Percentiles rank a stretch among this genome's conserved stretches.
phyloP scores from a whole-genome alignment of 202 grass and related monocot genomes.

The Dendrocalamus latiflorus region DNA sequence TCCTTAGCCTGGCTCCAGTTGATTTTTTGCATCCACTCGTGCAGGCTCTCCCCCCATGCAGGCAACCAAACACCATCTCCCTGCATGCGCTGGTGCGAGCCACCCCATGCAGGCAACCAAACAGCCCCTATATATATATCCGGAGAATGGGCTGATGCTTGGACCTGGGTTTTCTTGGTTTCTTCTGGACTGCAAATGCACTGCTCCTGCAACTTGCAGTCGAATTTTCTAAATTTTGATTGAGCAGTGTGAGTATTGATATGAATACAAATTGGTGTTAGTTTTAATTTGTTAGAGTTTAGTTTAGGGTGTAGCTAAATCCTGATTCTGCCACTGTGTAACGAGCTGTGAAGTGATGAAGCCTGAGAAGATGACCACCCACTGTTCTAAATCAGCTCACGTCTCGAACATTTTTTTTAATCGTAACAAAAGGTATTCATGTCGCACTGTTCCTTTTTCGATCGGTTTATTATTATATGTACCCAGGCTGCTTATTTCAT shows the following conservation, averaged over 20 bases:
- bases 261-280: too few species aligned
- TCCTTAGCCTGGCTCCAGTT: too few species aligned
- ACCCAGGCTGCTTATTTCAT: background rate
- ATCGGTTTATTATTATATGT: background rate
- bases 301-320: too few species aligned
- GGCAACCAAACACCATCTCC: too few species aligned
- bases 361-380: background rate
- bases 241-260: too few species aligned
- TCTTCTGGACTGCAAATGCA: background rate
- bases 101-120: too few species aligned
- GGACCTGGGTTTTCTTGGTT: background rate
- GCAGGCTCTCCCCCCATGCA: too few species aligned
- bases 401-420: background rate
- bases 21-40: too few species aligned
- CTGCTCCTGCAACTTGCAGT: background rate
- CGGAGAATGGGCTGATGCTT: background rate
- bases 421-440: background rate
- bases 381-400: too few species aligned
- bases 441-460: background rate
- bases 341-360: background rate
- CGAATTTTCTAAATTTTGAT: background rate
- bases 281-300: too few species aligned
- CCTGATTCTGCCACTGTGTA: accelerated
- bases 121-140: too few species aligned
- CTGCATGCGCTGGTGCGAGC: too few species aligned